Percentiles rank a stretch among this genome's conserved stretches.
phyloP scores from a whole-genome alignment of 768 basidiomycete species.

The Xerocomellus dryophilus region DNA sequence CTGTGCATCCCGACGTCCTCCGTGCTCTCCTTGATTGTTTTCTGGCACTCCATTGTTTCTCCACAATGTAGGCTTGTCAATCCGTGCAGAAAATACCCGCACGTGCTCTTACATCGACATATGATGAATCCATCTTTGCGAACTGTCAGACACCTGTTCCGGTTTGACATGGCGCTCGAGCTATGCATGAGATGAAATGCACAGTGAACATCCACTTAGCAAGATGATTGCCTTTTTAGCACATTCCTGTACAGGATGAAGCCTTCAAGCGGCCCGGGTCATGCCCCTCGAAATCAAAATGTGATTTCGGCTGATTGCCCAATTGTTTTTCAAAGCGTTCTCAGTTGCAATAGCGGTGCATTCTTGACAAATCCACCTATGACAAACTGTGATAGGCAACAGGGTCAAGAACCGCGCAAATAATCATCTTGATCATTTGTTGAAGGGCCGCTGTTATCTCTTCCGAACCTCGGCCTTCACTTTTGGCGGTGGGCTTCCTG shows the following conservation, averaged over 20 bases:
- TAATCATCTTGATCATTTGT: conserved; percentile 20
- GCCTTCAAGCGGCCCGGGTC: not conserved
- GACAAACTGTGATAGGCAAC: conserved; percentile 25
- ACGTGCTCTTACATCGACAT: not conserved
- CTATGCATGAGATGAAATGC: conserved; percentile 6
- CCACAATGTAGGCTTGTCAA: not conserved
- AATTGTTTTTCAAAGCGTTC: conserved; percentile 3
- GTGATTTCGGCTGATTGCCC: conserved; percentile 9
- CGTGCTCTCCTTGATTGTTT: not conserved
- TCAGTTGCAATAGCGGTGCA: conserved; percentile 5
- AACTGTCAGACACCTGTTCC: not conserved
- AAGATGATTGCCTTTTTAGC: conserved; percentile 9
- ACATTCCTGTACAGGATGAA: not conserved
- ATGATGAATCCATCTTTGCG: not conserved
- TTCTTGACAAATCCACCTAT: conserved; percentile 9
- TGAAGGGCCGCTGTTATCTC: conserved; percentile 20
- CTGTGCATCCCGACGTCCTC: not conserved
- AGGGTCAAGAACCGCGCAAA: conserved; percentile 26
- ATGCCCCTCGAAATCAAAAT: conserved; percentile 11
- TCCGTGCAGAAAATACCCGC: not conserved
- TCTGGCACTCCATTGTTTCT: not conserved
- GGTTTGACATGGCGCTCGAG: not conserved
- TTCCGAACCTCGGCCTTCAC: conserved; percentile 6
- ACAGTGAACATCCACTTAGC: not conserved
- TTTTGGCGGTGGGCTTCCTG: conserved; percentile 12